Conservation (phyloP, 148 eudicot species). For the Nepenthes mirabilis region DNA sequence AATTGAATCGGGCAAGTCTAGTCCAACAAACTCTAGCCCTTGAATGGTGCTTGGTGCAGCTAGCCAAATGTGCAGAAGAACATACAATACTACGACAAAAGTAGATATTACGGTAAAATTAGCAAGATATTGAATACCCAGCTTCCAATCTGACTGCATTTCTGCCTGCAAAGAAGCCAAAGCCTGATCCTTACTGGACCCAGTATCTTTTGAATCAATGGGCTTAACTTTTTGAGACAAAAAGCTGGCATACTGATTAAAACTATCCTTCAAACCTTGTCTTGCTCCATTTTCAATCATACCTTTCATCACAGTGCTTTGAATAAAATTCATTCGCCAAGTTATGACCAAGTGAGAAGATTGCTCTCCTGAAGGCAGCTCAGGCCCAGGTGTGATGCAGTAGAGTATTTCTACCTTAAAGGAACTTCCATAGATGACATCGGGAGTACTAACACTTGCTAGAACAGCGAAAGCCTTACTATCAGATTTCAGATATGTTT, state of each 20-base stretch:
- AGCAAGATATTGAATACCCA: constrained; percentile 65
- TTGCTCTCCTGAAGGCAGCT: constrained; percentile 73
- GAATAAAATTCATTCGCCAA: constrained; percentile 73
- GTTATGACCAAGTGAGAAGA: constrained; percentile 58
- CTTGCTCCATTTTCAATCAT: constrained; percentile 87
- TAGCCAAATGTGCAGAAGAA: constrained; percentile 50
- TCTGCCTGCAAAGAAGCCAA: constrained; percentile 68
- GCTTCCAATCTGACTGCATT: constrained; percentile 72
- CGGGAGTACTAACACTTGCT: constrained; percentile 67
- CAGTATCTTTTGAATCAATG: constrained; percentile 46
- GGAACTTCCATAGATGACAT: constrained; percentile 73
- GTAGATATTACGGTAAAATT: constrained; percentile 75
- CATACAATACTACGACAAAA: constrained; percentile 44
- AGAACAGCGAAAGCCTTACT: constrained; percentile 58
- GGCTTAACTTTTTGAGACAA: constrained; percentile 46
- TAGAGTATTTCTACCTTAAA: constrained; percentile 63
- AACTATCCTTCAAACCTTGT: constrained; percentile 71
- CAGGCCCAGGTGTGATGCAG: constrained; percentile 77
- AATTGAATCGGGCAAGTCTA: constrained; percentile 95
- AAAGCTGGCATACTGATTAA: constrained; percentile 39
- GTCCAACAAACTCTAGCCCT: constrained; percentile 94
- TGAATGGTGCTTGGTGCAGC: constrained; percentile 56
- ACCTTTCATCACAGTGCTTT: constrained; percentile 93
- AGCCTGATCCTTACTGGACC: constrained; percentile 62
- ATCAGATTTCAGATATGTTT: constrained; percentile 67